A percentile compares a stretch with the other conserved stretches of the same genome.
Evolutionary conservation across 1,139 yeast species (phyloP).

Genomic region (Geotrichum reessii): DNA sequence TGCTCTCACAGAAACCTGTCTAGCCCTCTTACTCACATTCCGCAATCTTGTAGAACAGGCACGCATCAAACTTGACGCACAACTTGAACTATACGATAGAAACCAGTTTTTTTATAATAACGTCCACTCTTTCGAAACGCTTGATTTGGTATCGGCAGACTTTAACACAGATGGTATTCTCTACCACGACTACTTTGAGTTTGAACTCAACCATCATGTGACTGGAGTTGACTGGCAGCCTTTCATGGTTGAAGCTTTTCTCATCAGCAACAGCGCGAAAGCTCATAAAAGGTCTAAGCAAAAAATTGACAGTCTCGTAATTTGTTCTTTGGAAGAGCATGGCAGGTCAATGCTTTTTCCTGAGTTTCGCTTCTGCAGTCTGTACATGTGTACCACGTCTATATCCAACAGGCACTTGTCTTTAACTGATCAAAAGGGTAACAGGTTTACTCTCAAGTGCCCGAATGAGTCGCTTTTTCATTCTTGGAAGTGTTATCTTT

Average conservation of each 20-base stretch:
- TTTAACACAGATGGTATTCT: conserved; percentile 32
- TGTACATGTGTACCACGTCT: conserved; percentile 22
- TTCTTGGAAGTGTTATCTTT: conserved; percentile 7
- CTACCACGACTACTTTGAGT: conserved; percentile 34
- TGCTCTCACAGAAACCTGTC: not conserved
- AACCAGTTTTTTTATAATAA: conserved; percentile 30
- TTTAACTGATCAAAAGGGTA: conserved; percentile 2
- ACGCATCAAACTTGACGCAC: conserved; percentile 23
- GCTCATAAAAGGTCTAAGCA: conserved; percentile 22
- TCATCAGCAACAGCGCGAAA: conserved; percentile 21
- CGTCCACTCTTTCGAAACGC: conserved; percentile 30
- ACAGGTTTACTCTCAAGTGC: conserved; percentile 9
- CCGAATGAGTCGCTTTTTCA: conserved; percentile 2
- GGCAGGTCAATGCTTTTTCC: conserved; percentile 38
- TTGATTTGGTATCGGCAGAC: conserved; percentile 28
- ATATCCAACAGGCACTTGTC: conserved; percentile 3
- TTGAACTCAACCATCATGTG: conserved; percentile 30
- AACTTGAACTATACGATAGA: conserved; percentile 25
- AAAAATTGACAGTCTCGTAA: conserved; percentile 29
- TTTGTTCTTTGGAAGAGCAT: conserved; percentile 35
- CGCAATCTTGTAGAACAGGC: conserved; percentile 23
- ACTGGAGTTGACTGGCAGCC: conserved; percentile 17
- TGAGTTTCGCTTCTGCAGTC: conserved; percentile 33
- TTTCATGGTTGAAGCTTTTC: conserved; percentile 23
- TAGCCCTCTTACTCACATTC: not conserved